phyloP scores from a whole-genome alignment of 345 rosid genomes.

The Brassica incana region DNA sequence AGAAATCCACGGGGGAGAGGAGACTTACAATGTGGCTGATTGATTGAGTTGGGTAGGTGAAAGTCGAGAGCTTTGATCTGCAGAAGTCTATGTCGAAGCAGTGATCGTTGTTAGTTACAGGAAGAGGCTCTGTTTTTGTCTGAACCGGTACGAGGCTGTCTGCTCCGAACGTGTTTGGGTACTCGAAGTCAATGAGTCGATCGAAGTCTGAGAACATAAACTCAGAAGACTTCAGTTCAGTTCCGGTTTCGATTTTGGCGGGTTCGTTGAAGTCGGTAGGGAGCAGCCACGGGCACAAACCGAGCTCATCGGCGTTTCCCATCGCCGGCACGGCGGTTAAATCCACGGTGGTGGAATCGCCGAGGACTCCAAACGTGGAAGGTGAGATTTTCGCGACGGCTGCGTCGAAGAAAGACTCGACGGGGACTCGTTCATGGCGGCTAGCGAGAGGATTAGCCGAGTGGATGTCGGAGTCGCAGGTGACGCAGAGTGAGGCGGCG shows the following conservation, averaged over 20 bases:
- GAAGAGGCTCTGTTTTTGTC: constrained; percentile 43
- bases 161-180: constrained; percentile 45
- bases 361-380: constrained; percentile 47
- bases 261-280: constrained; percentile 39
- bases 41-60: constrained; percentile 48
- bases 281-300: constrained; percentile 42
- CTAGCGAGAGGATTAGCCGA: constrained; percentile 86
- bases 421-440: constrained; percentile 84
- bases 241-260: constrained; percentile 34
- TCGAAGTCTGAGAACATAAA: constrained; percentile 53
- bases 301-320: constrained; percentile 41
- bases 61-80: constrained; percentile 55
- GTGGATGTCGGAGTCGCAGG: constrained; percentile 90
- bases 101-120: constrained; percentile 43
- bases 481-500: constrained; percentile 79
- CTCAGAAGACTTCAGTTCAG: constrained; percentile 40
- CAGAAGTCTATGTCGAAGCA: constrained; percentile 59
- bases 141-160: constrained; percentile 88
- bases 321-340: constrained; percentile 41
- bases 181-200: constrained; percentile 61
- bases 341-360: constrained; percentile 43
- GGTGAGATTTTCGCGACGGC: constrained; percentile 43
- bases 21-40: constrained; percentile 55
- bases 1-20: not conserved
- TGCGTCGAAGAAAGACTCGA: constrained; percentile 55